Conservation (phyloP, 192 early-diverging fungal genomes). For the Coemansia sp. region DNA sequence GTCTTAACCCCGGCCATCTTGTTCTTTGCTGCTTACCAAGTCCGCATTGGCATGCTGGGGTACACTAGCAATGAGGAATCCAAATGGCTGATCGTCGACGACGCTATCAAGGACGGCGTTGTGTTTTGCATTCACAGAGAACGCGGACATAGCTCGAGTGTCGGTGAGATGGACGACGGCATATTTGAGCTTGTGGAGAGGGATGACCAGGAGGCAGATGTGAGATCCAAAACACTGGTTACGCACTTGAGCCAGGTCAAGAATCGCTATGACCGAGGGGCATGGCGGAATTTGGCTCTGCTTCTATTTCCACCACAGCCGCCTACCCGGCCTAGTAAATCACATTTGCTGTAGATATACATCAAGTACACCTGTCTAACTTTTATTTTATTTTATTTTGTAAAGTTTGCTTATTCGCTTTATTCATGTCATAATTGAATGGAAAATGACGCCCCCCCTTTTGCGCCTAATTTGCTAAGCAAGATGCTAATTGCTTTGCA, state of each 20-base stretch:
- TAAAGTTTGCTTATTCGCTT: too few relatives aligned
- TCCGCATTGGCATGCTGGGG: constrained; percentile 47
- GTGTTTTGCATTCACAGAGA: constrained; percentile 29
- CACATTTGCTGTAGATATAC: background rate
- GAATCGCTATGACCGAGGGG: constrained; percentile 48
- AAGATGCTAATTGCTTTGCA: too few relatives aligned
- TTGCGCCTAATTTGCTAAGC: too few relatives aligned
- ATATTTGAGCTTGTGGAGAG: constrained; percentile 35
- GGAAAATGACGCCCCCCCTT: background rate
- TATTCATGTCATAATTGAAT: background rate
- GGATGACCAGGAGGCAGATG: constrained; percentile 42
- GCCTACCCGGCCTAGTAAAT: background rate
- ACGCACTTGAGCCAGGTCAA: constrained; percentile 33
- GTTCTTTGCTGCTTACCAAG: constrained; percentile 41
- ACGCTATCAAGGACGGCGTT: constrained; percentile 45
- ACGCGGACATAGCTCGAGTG: background rate
- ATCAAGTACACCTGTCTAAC: too few relatives aligned
- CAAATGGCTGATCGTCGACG: constrained; percentile 51
- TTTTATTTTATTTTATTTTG: too few relatives aligned
- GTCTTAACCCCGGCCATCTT: constrained; percentile 42
- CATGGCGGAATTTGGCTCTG: constrained; percentile 39
- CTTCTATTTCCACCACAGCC: constrained; percentile 20
- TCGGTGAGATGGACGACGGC: background rate
- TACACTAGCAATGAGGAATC: constrained; percentile 54
- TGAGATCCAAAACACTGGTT: constrained; percentile 25